phyloP scores from a whole-genome alignment of 202 grass and related monocot species.

The Carex sylvatica region DNA sequence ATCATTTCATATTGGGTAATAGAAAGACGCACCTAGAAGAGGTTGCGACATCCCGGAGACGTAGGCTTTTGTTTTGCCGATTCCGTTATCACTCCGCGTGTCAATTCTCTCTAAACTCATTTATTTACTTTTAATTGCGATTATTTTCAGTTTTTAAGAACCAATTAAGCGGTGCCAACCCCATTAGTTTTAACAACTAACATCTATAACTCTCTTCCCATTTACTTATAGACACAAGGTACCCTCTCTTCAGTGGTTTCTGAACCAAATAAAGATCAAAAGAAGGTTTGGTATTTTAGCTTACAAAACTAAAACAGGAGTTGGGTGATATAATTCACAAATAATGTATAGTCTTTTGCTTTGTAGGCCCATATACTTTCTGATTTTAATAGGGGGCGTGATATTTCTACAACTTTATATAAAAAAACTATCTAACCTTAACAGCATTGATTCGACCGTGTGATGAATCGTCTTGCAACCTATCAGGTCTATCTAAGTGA shows the following conservation, averaged over 20 bases:
- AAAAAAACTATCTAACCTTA: conserved; percentile 53
- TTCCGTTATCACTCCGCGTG: too few species aligned
- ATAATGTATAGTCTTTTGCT: background rate
- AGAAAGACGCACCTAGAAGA: too few species aligned
- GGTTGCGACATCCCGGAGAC: too few species aligned
- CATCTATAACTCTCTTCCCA: background rate
- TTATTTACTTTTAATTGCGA: too few species aligned
- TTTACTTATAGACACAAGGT: background rate
- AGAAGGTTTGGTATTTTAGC: background rate
- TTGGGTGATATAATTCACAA: background rate
- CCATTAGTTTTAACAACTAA: too few species aligned
- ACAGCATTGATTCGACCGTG: conserved; percentile 86
- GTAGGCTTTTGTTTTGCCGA: too few species aligned
- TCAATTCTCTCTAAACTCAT: too few species aligned
- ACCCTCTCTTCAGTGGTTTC: background rate
- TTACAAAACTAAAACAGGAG: background rate
- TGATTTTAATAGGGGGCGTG: background rate
- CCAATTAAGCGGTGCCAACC: too few species aligned
- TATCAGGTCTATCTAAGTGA: conserved; percentile 75
- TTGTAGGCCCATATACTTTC: background rate
- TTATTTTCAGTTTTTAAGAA: too few species aligned
- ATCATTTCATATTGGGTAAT: too few species aligned
- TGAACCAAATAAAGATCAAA: background rate
- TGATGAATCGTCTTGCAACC: conserved; percentile 72
- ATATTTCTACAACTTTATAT: background rate